Evolutionary conservation across 495 filamentous ascomycete genomes (phyloP), one percentile per base, ranked within the genome.

Genomic region (Podospora australis): DNA sequence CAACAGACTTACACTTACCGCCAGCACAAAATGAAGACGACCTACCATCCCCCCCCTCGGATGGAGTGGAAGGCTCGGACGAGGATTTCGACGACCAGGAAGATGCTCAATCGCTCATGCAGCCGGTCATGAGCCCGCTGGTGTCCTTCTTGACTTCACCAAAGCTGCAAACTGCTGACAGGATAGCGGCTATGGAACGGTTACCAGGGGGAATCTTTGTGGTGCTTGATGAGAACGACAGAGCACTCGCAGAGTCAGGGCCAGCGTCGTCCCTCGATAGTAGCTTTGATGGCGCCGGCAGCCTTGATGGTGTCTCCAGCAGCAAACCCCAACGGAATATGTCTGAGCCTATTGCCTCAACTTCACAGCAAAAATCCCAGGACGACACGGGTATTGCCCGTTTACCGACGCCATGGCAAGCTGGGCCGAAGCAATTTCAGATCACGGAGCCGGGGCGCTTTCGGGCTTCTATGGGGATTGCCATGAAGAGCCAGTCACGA

Each of bases 121-220:
- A 87, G 19, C 78, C 90, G 43, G 85, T 87, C 51, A 85, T 95
- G 47, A 79, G 86, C 55, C 77, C 75, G 13, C 68, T 73, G 13
- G 89, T 91, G 32, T 86, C 80, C 40, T 76, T 83, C 34, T 72
- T 95, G 49, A 82, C 81, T 24, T 79, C 82, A 16, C 78, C 85
- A 11, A 73, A 72, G 36, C 91, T 85, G 1, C 82, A 88, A 2
- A 80, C 83, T 8, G 79, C 81, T 29, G 88, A 94, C 60, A 91
- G 87, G 68, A 79, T 68, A 25, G 79, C 81, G 1, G 79, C 79
- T 0, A 69, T 95, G 69, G 80, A 86, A 40, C 58, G 68, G 16
- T 46, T 74, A 17, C 70, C 77, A 11, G 77, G 64, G 0, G 80
- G 70, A 11, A 64, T 73, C 20, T 83, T 87, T 47, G 74, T 74